phyloP scores from a whole-genome alignment of 73 alveolate species.

The Tetrahymena malaccensis region DNA sequence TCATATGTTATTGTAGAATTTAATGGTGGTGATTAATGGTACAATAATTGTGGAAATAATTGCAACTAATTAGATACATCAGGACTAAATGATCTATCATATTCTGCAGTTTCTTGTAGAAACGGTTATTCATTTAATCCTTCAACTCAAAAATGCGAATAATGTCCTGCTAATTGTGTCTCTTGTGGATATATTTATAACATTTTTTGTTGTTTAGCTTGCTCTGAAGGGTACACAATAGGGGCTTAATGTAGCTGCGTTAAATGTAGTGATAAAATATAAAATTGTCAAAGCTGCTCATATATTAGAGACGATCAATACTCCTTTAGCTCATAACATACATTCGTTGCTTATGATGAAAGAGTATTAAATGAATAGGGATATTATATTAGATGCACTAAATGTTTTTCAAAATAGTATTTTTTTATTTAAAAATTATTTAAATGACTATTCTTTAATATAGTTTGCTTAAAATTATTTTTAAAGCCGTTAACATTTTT shows the following conservation, averaged over 20 bases:
- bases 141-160: not conserved
- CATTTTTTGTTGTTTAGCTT: too few relatives aligned
- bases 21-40: not conserved
- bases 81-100: not conserved
- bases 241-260: too few relatives aligned
- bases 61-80: not conserved
- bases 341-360: not conserved
- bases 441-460: not conserved
- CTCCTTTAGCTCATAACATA: not conserved
- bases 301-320: not conserved
- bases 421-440: too few relatives aligned
- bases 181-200: too few relatives aligned
- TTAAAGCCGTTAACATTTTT: too few relatives aligned
- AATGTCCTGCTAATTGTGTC: too few relatives aligned
- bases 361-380: not conserved
- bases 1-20: not conserved
- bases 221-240: too few relatives aligned
- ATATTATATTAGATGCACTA: not conserved
- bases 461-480: too few relatives aligned
- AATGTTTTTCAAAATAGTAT: not conserved
- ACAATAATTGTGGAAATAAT: not conserved
- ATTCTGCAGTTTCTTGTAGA: not conserved
- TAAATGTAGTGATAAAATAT: too few relatives aligned
- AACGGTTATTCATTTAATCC: not conserved
- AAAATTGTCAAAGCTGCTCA: too few relatives aligned